A percentile compares a stretch with the other conserved stretches of the same genome.
phyloP scores from a whole-genome alignment of 805 yeast genomes.

The Hanseniaspora hatyaiensis region DNA sequence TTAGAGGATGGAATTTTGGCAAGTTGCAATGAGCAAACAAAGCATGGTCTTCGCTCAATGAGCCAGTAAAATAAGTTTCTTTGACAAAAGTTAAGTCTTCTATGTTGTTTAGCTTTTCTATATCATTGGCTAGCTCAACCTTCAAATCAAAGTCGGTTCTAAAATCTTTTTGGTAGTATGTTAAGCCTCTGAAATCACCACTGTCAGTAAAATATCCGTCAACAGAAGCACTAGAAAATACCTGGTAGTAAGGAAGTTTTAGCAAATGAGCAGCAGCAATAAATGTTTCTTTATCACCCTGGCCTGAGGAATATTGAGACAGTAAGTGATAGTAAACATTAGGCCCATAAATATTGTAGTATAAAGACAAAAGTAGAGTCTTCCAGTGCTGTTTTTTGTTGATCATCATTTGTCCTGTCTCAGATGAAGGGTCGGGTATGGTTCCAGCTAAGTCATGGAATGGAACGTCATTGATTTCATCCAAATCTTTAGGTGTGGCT shows the following conservation, averaged over 20 bases:
- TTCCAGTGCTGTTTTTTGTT: constrained; percentile 48
- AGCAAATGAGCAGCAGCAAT: constrained; percentile 53
- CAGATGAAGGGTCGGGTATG: constrained; percentile 55
- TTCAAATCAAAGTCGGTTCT: constrained; percentile 36
- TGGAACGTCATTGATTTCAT: constrained; percentile 27
- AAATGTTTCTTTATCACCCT: constrained; percentile 72
- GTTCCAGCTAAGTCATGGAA: constrained; percentile 55
- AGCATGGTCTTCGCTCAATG: constrained; percentile 18
- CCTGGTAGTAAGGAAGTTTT: constrained; percentile 42
- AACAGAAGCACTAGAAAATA: constrained; percentile 30
- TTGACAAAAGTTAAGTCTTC: constrained; percentile 1
- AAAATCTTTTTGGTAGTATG: constrained; percentile 37
- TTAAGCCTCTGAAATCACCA: constrained; percentile 32
- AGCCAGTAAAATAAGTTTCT: constrained; percentile 15
- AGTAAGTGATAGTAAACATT: constrained; percentile 53
- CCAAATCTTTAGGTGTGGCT: constrained; percentile 17
- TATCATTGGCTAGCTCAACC: not conserved
- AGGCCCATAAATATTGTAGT: constrained; percentile 60
- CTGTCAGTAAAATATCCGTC: constrained; percentile 29
- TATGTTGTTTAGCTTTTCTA: not conserved
- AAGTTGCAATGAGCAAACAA: constrained; percentile 32
- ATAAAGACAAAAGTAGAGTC: constrained; percentile 47
- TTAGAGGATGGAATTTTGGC: constrained; percentile 31
- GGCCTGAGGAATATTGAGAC: constrained; percentile 65
- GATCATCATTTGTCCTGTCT: constrained; percentile 57